Evolutionary conservation across 352 stramenopile species (phyloP), one percentile per base, ranked within the genome.

Genomic region (Phytophthora lateralis): DNA sequence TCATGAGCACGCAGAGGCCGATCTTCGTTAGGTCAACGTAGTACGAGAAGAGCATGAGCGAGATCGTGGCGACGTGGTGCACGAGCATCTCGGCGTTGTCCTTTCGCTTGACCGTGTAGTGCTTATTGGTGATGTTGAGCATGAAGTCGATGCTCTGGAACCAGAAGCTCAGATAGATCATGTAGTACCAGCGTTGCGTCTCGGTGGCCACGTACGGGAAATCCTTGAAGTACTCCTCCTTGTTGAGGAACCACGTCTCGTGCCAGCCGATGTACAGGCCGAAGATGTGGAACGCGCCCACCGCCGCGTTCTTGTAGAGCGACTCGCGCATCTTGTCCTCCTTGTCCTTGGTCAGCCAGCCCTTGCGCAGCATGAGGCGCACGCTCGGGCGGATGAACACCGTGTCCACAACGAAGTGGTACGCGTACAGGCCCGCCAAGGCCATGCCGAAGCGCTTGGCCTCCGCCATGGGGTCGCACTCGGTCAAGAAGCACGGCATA

Each of bases 81-180:
- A 91, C 49, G 8, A 93, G 73, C 84, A 93, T 93, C 77, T 90
- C 82, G 15, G 75, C 65, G 56, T 91, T 91, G 68, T 93, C 84
- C 63, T 89, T 91, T 68, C 82, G 84, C 76, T 90, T 93, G 53
- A 91, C 78, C 32, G 69, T 78, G 71, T 93, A 93, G 69, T 93
- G 82, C 15, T 79, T 85, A 70, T 88, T 90, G 55, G 84, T 88
- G 55, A 93, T 26, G 56, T 85, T 89, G 47, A 93, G 84, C 82
- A 93, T 89, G 49, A 90, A 91, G 71, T 91, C 84, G 61, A 90
- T 84, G 66, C 81, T 84, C 70, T 93, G 84, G 63, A 93, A 55
- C 84, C 84, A 93, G 63, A 87, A 93, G 60, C 75, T 66, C 45
- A 91, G 73, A 73, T 93, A 93, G 65, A 91, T 78, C 81, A 91